Conservation (phyloP, 108 stramenopile genomes). For the Schizochytrium sp. region DNA sequence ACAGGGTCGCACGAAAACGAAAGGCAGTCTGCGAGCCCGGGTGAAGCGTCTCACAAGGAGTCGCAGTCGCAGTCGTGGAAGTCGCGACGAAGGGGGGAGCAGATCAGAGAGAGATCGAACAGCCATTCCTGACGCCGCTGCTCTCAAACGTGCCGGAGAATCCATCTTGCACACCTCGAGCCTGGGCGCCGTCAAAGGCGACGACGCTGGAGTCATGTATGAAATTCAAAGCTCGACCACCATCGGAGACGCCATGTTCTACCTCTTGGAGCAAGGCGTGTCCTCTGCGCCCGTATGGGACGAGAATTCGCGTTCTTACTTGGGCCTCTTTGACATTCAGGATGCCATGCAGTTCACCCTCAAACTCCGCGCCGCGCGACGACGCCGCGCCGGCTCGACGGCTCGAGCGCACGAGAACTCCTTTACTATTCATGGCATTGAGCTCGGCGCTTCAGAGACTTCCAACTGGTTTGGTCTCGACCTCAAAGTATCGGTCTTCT, state of each 20-base stretch:
- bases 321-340: neutral
- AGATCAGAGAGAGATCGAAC: neutral
- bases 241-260: conserved; percentile 6
- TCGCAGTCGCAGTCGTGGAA: no score
- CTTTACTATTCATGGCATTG: neutral
- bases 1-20: no score
- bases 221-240: neutral
- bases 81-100: no score
- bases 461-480: neutral
- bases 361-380: neutral
- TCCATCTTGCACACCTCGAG: neutral
- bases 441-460: neutral
- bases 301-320: neutral
- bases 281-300: conserved; percentile 1
- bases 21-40: no score
- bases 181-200: neutral
- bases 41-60: no score
- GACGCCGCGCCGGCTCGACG: neutral
- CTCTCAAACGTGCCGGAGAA: neutral
- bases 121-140: neutral
- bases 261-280: neutral
- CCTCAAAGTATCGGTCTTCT: neutral
- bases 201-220: neutral
- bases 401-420: neutral
- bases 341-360: neutral